Conservation (phyloP, 2,329 filamentous ascomycete species). For the Sphaerostilbella broomeana region DNA sequence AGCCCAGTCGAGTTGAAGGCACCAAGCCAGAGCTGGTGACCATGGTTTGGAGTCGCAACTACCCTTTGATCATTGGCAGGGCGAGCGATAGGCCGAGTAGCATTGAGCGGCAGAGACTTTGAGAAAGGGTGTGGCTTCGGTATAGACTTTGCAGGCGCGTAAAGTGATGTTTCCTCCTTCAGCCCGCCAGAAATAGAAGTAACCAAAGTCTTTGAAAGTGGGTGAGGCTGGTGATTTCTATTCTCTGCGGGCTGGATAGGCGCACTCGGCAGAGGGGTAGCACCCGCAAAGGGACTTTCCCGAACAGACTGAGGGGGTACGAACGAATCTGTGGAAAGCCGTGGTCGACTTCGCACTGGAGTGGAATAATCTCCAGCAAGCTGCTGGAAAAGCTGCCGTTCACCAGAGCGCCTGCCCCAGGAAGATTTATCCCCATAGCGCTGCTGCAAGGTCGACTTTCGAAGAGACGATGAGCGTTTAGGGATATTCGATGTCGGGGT, state of each 20-base stretch:
- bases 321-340: constrained; percentile 75
- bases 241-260: constrained; percentile 44
- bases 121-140: constrained; percentile 31
- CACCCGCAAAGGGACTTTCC: constrained; percentile 58
- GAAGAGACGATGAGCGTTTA: constrained; percentile 67
- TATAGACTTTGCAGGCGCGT: constrained; percentile 26
- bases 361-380: constrained; percentile 48
- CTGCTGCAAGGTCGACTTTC: constrained; percentile 84
- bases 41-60: constrained; percentile 40
- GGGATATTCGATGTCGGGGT: constrained; percentile 50
- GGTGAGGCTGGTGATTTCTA: constrained; percentile 59
- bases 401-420: constrained; percentile 54
- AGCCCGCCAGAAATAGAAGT: constrained; percentile 78
- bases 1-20: constrained; percentile 93
- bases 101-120: constrained; percentile 33
- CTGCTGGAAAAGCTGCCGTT: constrained; percentile 47
- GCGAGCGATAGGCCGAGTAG: constrained; percentile 29
- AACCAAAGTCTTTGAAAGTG: constrained; percentile 77
- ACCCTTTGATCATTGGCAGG: constrained; percentile 24
- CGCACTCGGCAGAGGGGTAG: constrained; percentile 45
- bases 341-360: constrained; percentile 57
- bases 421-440: constrained; percentile 64
- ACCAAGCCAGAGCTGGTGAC: constrained; percentile 61
- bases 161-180: constrained; percentile 54
- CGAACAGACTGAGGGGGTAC: constrained; percentile 54